Evolutionary conservation across 2,329 filamentous ascomycete genomes (phyloP).

Genomic region (Colletotrichum scovillei): DNA sequence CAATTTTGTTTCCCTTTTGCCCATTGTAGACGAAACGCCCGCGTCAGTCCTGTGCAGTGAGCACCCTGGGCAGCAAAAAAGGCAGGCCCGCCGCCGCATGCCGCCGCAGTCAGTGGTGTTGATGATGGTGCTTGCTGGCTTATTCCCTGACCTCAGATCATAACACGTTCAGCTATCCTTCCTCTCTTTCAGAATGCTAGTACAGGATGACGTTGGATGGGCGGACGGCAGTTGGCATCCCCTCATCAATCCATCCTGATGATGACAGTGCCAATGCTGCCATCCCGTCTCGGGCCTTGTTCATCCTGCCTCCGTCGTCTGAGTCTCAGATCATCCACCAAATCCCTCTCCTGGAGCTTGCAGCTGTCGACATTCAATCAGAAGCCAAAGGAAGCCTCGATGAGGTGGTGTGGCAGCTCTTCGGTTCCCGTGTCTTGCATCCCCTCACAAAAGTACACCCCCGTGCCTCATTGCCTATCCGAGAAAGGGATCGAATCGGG

Average conservation of each 20-base stretch:
- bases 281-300: conserved; percentile 4
- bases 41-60: background rate
- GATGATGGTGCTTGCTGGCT: conserved; percentile 6
- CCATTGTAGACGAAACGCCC: conserved; percentile 12
- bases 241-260: conserved; percentile 2
- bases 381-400: background rate
- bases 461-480: conserved; percentile 28
- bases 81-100: background rate
- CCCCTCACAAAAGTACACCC: background rate
- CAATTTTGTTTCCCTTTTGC: background rate
- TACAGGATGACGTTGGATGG: conserved; percentile 31
- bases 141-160: conserved; percentile 28
- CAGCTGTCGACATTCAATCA: background rate
- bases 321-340: background rate
- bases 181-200: conserved; percentile 2
- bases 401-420: background rate
- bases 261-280: background rate
- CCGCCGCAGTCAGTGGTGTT: background rate
- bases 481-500: conserved; percentile 19
- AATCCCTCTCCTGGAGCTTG: background rate
- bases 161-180: background rate
- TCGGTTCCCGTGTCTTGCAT: background rate
- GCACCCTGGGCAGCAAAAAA: background rate
- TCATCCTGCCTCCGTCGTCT: background rate
- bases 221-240: conserved; percentile 17